Evolutionary conservation across 345 rosid species (phyloP).

Genomic region (Erucastrum elatum): DNA sequence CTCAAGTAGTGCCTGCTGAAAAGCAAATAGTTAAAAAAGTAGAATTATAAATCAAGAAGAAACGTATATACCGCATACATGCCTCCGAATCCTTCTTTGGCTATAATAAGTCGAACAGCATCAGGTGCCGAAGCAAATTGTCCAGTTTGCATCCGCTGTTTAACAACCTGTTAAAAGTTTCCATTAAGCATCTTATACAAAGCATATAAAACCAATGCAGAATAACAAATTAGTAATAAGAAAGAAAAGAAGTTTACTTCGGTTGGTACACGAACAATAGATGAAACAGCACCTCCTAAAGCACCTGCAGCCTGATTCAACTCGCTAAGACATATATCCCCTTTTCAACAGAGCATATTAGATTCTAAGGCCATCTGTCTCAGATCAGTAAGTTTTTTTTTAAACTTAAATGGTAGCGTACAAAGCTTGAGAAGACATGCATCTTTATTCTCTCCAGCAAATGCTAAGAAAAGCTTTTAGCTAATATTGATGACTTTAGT

Average conservation of each 20-base stretch:
- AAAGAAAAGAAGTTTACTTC: conserved; percentile 46
- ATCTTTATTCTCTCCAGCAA: background rate
- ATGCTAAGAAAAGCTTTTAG: background rate
- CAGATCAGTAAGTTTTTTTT: conserved; percentile 12
- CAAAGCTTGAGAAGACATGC: conserved; percentile 17
- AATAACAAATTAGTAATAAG: background rate
- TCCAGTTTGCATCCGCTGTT: conserved; percentile 79
- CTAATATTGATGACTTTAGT: background rate
- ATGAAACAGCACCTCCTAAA: conserved; percentile 74
- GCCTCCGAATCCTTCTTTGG: conserved; percentile 66
- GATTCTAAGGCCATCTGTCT: conserved; percentile 6
- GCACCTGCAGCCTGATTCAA: conserved; percentile 77
- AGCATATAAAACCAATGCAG: background rate
- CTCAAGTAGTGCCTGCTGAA: background rate
- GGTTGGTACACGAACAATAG: conserved; percentile 74
- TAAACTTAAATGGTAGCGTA: background rate
- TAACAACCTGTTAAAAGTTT: conserved; percentile 54
- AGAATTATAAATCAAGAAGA: conserved; percentile 10
- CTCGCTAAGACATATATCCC: conserved; percentile 29
- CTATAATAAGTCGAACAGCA: conserved; percentile 64
- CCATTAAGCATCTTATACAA: conserved; percentile 18
- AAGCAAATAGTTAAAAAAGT: conserved; percentile 4
- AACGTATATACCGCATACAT: conserved; percentile 60
- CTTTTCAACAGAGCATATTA: background rate
- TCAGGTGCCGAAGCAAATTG: conserved; percentile 65